Evolutionary conservation across 2,329 filamentous ascomycete genomes (phyloP).

Genomic region (Teratosphaeria zuluensis): DNA sequence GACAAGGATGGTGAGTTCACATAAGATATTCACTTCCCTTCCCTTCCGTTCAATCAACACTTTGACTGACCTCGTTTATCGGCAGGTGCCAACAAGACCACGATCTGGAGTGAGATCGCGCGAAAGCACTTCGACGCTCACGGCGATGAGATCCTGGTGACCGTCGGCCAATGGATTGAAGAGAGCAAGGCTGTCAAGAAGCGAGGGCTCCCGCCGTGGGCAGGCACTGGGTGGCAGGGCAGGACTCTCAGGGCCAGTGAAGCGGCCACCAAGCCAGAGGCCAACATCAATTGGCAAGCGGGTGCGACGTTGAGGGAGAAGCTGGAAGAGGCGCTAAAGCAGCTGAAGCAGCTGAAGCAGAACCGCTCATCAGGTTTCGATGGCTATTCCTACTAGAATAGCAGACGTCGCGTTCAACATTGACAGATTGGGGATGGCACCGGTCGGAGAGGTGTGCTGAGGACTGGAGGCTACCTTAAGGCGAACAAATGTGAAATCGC

Average conservation of each 20-base stretch:
- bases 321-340: not conserved
- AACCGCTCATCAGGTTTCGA: not conserved
- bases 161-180: not conserved
- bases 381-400: not conserved
- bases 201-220: not conserved
- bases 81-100: not conserved
- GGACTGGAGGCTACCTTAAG: no score
- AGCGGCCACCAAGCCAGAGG: no score
- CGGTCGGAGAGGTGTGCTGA: no score
- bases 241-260: not conserved
- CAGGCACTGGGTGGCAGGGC: not conserved
- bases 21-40: not conserved
- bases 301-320: not conserved
- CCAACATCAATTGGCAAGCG: not conserved
- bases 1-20: not conserved
- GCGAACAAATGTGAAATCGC: no score
- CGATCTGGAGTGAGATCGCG: not conserved
- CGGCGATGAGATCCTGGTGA: not conserved
- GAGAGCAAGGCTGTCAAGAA: not conserved
- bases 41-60: not conserved
- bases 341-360: not conserved
- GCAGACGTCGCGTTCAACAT: not conserved
- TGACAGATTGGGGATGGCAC: not conserved
- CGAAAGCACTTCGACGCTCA: not conserved
- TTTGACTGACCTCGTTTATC: not conserved